Percentiles rank a stretch among this genome's conserved stretches.
phyloP scores from a whole-genome alignment of 768 basidiomycete genomes.

The Calocybe cyanea region DNA sequence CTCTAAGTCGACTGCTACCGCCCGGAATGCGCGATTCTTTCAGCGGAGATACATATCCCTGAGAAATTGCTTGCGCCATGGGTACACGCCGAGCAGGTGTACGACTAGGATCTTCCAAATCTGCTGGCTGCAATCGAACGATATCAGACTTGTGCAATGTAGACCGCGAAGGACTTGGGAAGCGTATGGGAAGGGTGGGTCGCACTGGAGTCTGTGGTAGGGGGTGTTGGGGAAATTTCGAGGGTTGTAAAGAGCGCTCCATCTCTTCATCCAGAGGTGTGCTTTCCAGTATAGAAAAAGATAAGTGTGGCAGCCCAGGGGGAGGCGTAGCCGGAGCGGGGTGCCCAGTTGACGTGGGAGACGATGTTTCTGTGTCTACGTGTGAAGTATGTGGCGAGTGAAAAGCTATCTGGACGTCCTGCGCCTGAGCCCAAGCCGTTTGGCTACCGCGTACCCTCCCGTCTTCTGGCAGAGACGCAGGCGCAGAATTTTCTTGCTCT shows the following conservation, averaged over 20 bases:
- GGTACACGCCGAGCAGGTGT: conserved; percentile 68
- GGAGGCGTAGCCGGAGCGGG: conserved; percentile 32
- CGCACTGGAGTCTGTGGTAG: conserved; percentile 17
- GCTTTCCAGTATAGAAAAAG: conserved; percentile 1
- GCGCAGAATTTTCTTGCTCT: too few relatives aligned
- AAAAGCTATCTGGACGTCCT: neutral
- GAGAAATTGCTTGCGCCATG: conserved; percentile 45
- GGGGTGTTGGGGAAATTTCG: conserved; percentile 17
- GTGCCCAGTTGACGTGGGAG: conserved; percentile 50
- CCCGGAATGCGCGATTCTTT: conserved; percentile 37
- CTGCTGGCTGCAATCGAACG: conserved; percentile 24
- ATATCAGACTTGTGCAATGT: conserved; percentile 26
- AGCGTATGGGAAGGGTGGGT: conserved; percentile 16
- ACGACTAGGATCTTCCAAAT: conserved; percentile 35
- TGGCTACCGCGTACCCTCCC: neutral
- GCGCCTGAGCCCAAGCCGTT: neutral
- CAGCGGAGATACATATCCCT: conserved; percentile 47
- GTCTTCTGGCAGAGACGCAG: neutral
- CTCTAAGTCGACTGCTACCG: conserved; percentile 11
- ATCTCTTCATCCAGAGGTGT: neutral
- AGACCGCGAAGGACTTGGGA: conserved; percentile 15
- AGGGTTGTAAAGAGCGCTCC: conserved; percentile 2
- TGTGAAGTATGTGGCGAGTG: conserved; percentile 17
- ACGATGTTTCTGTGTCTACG: conserved; percentile 52
- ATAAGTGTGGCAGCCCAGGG: neutral